Base-by-base conservation (phyloP, 352 stramenopile species). In the Phytophthora agathidicida region DNA sequence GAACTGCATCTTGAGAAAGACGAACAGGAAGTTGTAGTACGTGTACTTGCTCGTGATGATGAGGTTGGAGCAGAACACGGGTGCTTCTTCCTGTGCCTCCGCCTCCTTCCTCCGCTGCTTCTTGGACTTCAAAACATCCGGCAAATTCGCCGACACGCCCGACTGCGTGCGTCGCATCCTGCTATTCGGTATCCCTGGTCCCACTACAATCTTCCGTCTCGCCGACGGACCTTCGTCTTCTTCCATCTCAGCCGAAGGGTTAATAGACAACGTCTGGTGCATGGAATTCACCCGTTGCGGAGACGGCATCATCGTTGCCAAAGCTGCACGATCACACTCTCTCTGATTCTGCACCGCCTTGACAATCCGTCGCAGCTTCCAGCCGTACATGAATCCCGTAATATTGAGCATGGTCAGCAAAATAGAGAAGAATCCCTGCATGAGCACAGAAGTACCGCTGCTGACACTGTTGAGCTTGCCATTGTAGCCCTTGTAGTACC, bases 1-100 rank as follows among this genome's bases (percentile, higher is more conserved):
- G 65, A 96, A 96, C 65, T 96, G 88, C 80, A 95, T 93, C 71
- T 93, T 92, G 36, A 96, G 65, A 24, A 95, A 96, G 20, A 96
- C 81, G 50, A 93, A 94, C 56, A 85, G 65, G 49, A 96, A 96
- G 72, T 96, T 96, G 80, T 91, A 96, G 59, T 84, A 83, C 30
- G 88, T 96, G 73, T 96, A 96, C 83, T 96, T 95, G 80, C 85
- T 96, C 49, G 87, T 94, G 28, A 76, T 58, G 26, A 96, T 91
- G 35, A 87, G 60, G 65, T 96, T 96, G 26, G 80, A 79, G 60
- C 65, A 79, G 51, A 94, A 94, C 16, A 68, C 48, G 14, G 69
- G 52, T 1, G 68, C 48, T 7, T 76, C 56, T 44, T 69, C 54
- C 19, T 60, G 42, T 9, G 36, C 22, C 8, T 71, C 68, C 7